Conservation (phyloP, 1,139 yeast species). For the Debaryomycetaceae sp. region DNA sequence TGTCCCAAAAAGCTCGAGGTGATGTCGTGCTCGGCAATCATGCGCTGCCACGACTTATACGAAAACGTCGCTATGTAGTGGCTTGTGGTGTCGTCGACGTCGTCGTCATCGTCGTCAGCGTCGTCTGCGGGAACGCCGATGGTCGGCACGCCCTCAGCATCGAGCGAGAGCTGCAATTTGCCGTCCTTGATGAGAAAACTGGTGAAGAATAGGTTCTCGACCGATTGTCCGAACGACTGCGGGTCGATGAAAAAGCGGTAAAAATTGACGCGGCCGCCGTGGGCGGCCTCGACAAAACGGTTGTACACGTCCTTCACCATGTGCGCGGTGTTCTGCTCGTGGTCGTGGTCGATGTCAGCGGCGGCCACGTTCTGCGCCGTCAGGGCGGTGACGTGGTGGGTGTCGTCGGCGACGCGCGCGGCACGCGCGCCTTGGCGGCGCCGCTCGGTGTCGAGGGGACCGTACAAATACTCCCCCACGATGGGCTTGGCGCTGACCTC, state of each 20-base stretch:
- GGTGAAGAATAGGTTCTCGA: conserved; percentile 78
- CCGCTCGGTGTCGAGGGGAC: conserved; percentile 66
- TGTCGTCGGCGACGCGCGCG: conserved; percentile 37
- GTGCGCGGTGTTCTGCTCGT: conserved; percentile 55
- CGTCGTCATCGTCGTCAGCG: conserved; percentile 15
- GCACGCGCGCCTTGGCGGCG: conserved; percentile 34
- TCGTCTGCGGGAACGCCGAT: conserved; percentile 16
- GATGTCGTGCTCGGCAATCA: conserved; percentile 49
- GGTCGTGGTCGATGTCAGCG: conserved; percentile 43
- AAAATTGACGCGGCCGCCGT: conserved; percentile 46
- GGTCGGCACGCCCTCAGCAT: conserved; percentile 41
- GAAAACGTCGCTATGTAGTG: conserved; percentile 76
- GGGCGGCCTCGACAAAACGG: conserved; percentile 24
- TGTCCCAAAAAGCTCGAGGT: conserved; percentile 51
- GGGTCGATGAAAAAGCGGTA: conserved; percentile 74
- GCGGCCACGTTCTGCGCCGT: conserved; percentile 56
- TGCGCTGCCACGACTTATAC: conserved; percentile 55
- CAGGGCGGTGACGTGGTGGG: conserved; percentile 24
- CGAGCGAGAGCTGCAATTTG: conserved; percentile 47
- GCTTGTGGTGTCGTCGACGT: conserved; percentile 25
- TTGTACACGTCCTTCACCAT: conserved; percentile 51
- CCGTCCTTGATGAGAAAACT: conserved; percentile 80
- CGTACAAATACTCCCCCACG: conserved; percentile 59
- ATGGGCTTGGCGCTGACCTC: conserved; percentile 45
- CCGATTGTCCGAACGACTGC: conserved; percentile 66